Base-by-base conservation (phyloP, 106 monocot species). In the Chionographis japonica region DNA sequence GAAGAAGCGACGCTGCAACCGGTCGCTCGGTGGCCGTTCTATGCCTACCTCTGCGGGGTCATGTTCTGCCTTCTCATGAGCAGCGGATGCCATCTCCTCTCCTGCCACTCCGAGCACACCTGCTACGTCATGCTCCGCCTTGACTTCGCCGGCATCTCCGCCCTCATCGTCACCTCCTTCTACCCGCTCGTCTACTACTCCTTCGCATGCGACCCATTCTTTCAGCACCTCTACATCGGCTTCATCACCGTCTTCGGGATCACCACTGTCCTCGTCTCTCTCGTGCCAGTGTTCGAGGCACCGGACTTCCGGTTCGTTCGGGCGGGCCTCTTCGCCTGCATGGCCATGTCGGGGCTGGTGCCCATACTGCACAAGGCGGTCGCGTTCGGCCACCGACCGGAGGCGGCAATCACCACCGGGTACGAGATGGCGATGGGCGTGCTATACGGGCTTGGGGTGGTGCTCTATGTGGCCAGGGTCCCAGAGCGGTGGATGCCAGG, bases 301-400 rank as follows among this genome's bases (percentile, higher is more conserved):
- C 17, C 69, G 11, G 69, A 57, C 17, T 69, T 57, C 11, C 42
- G 69, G 55, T 40, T 12, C 4, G 69, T 58, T 3, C 56, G 69
- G 15, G 69, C 56, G 14, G 38, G 8, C 18, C 68, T 69, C 41
- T 69, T 69, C 56, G 56, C 38, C 56, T 58, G 69, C 56, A 69
- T 69, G 69, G 69, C 57, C 7, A 42, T 69, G 3, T 69, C 41
- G 5, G 69, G 69, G 11, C 17, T 69, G 19, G 69, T 69, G 55
- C 69, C 69, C 3, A 69, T 69, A 40, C 39, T 69, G 9, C 69
- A 69, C 69, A 69, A 69, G 39, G 14, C 58, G 37, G 18, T 69
- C 4, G 18, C 58, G 14, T 69, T 69, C 18, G 19, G 19, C 0
- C 42, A 69, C 56, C 39, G 42, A 9, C 69, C 54, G 18, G 69